Base-by-base conservation (phyloP, 2,329 filamentous ascomycete species). In the Pezicula neosporulosa region DNA sequence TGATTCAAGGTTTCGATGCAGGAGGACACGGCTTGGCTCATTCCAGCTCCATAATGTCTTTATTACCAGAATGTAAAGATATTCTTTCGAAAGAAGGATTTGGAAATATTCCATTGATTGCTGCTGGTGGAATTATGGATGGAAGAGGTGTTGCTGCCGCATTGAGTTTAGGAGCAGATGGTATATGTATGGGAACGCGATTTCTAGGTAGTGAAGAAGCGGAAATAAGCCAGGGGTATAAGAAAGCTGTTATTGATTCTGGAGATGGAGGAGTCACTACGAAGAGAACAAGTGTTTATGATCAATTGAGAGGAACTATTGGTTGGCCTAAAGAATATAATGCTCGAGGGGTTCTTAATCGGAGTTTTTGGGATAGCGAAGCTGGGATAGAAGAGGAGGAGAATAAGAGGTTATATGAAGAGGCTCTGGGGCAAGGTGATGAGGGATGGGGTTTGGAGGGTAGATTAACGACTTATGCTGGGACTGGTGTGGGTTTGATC, bases 381-480 rank as follows among this genome's bases (percentile, higher is more conserved):
- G 59, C 60, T 21, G 71, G 72, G 18, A 60, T 72, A 58, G 49
- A 57, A 12, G 66, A 68, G 21, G 66, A 69, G 15, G 69, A 74
- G 57, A 76, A 75, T 55, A 63, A 58, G 48, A 64, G 61, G 30
- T 53, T 72, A 27, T 77, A 78, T 64, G 55, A 57, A 24, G 56
- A 61, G 18, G 81, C 80, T 37, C 60, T 77, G 60, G 65, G 72
- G 60, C 71, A 67, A 50, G 78, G 77, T 2, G 77, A 82, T 64
- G 67, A 65, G 15, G 71, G 78, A 45, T 77, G 79, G 77, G 81
- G 80, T 21, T 64, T 56, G 8, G 36, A 74, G 9, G 80, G 74
- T 4, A 72, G 82, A 52, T 69, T 85, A 70, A 82, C 80, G 4
- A 80, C 80, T 9, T 87, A 85, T 72, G 82, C 80, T 13, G 83